Evolutionary conservation across 257 asterid genomes (phyloP).

Genomic region (Nicotiana obtusifolia): DNA sequence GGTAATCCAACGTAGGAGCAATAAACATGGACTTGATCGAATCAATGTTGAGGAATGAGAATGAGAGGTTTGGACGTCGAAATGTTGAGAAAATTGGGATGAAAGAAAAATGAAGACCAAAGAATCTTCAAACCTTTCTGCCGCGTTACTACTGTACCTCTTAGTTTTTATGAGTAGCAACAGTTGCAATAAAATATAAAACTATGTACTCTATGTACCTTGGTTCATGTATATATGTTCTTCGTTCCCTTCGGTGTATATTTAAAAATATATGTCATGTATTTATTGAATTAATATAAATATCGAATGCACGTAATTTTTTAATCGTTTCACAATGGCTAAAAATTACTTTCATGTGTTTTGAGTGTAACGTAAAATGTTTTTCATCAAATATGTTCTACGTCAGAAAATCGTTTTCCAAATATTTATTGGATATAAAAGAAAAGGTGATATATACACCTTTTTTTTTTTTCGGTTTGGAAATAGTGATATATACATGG

Average conservation of each 20-base stretch:
- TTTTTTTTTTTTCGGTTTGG: too few species aligned
- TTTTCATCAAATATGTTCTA: too few species aligned
- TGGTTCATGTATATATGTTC: background rate
- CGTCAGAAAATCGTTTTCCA: background rate
- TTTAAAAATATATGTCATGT: too few species aligned
- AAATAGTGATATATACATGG: background rate
- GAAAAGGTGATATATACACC: background rate
- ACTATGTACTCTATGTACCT: background rate
- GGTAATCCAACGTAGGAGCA: background rate
- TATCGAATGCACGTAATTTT: too few species aligned
- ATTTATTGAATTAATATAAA: too few species aligned
- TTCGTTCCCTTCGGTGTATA: background rate
- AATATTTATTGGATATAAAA: background rate
- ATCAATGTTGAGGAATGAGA: background rate
- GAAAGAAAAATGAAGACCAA: background rate
- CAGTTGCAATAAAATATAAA: background rate
- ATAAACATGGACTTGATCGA: background rate
- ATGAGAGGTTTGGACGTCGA: background rate
- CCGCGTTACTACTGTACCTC: constrained; percentile 9
- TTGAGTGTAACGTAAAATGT: background rate
- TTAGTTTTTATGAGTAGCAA: background rate
- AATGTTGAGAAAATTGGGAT: background rate
- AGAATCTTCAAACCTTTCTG: constrained; percentile 15
- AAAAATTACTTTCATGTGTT: too few species aligned
- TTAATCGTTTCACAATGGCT: too few species aligned